Conservation (phyloP, 192 early-diverging fungal species). For the Rhizoclosmatium sp. region DNA sequence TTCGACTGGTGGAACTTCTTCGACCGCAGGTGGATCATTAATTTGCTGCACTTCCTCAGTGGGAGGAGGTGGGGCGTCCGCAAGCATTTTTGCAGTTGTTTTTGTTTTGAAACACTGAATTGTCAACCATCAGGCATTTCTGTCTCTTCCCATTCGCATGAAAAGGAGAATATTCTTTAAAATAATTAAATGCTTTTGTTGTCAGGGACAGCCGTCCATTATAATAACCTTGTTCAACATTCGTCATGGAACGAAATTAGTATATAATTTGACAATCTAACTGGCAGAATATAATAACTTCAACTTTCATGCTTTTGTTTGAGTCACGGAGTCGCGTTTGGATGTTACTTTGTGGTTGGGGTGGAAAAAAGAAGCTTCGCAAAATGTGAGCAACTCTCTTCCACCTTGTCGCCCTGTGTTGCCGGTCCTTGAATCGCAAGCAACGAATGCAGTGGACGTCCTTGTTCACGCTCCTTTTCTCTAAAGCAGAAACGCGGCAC, state of each 20-base stretch:
- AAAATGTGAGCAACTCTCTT: constrained; percentile 8
- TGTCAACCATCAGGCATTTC: too few relatives aligned
- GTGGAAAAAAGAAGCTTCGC: constrained; percentile 8
- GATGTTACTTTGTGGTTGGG: constrained; percentile 1
- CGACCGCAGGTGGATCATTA: neutral
- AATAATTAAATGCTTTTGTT: too few relatives aligned
- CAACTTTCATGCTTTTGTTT: too few relatives aligned
- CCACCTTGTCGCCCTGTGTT: neutral
- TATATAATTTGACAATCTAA: too few relatives aligned
- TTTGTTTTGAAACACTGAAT: neutral
- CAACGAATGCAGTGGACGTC: neutral
- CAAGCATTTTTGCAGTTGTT: neutral
- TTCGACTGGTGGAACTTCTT: neutral
- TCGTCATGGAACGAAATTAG: too few relatives aligned
- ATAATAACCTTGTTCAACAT: too few relatives aligned
- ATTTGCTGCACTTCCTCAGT: neutral
- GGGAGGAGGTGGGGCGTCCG: neutral
- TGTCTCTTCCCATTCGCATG: too few relatives aligned
- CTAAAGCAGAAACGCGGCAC: neutral
- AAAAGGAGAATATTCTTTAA: too few relatives aligned
- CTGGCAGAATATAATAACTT: too few relatives aligned
- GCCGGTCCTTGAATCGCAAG: neutral
- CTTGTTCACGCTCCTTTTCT: neutral
- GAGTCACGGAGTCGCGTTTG: too few relatives aligned
- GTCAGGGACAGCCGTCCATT: too few relatives aligned